Evolutionary conservation across 2,329 filamentous ascomycete species (phyloP).

Genomic region (Fusarium sp.): DNA sequence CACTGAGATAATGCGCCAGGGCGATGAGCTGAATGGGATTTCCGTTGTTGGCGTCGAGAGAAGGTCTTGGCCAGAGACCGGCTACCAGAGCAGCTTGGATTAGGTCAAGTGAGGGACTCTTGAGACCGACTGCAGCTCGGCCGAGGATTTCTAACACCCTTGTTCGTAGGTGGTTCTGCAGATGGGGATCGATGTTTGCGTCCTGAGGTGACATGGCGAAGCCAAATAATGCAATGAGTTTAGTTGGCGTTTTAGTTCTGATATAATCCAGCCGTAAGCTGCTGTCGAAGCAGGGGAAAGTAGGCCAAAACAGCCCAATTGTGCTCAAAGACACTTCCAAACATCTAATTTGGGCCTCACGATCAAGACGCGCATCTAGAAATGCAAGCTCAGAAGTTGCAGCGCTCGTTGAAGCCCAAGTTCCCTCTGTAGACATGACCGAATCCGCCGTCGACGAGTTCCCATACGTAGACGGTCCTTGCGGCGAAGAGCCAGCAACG

Average conservation of each 20-base stretch:
- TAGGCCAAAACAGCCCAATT: slow-evolving; percentile 7
- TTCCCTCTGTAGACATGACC: slow-evolving; percentile 13
- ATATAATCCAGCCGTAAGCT: slow-evolving; percentile 19
- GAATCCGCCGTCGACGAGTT: slow-evolving; percentile 22
- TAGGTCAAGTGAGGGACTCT: slow-evolving; percentile 16
- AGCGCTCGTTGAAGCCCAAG: background rate
- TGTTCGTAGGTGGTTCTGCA: slow-evolving; percentile 12
- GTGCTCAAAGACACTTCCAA: background rate
- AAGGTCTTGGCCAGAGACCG: slow-evolving; percentile 20
- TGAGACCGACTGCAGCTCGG: slow-evolving; percentile 18
- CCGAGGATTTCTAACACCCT: slow-evolving; percentile 21
- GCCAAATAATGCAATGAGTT: slow-evolving; percentile 17
- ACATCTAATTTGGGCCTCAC: slow-evolving; percentile 10
- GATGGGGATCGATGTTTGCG: slow-evolving; percentile 4
- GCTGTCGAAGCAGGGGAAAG: slow-evolving; percentile 9
- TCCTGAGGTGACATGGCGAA: slow-evolving; percentile 1
- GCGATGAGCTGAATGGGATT: slow-evolving; percentile 12
- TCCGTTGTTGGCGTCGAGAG: slow-evolving; percentile 13
- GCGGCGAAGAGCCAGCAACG: slow-evolving; percentile 1
- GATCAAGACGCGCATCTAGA: slow-evolving; percentile 18
- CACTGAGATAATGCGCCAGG: slow-evolving; percentile 16
- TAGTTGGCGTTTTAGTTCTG: slow-evolving; percentile 6
- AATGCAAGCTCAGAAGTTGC: slow-evolving; percentile 9
- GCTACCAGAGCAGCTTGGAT: slow-evolving; percentile 20
- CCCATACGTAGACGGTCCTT: slow-evolving; percentile 6